A percentile compares a stretch with the other conserved stretches of the same genome.
These are phyloP conservation scores for Saccharum spontaneum DNA, from an alignment of 176 grass and related monocot genomes.

Conservation along the genomic window DNA sequence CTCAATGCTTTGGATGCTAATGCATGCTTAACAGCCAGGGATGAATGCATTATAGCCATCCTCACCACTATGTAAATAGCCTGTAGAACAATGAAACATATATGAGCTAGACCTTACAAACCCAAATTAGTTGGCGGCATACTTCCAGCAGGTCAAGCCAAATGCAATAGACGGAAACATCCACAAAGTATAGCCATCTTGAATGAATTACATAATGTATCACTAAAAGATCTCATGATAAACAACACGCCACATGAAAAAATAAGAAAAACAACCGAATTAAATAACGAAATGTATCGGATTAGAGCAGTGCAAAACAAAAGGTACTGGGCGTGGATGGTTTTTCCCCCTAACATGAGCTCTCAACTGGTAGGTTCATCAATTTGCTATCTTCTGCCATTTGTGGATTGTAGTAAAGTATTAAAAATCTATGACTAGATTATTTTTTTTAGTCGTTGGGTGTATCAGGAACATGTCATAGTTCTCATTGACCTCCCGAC, in stretches of 20 bases:
- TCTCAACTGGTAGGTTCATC: background rate
- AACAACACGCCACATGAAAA: no score
- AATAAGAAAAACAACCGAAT: background rate
- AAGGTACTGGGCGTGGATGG: no score
- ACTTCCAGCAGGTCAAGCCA: background rate
- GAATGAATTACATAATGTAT: no score
- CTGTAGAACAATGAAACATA: conserved; percentile 27
- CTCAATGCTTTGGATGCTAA: no score
- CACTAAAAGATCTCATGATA: no score
- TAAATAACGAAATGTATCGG: background rate
- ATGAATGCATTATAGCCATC: conserved; percentile 83
- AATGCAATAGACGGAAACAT: background rate
- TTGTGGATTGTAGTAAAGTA: background rate
- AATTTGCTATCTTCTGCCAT: background rate
- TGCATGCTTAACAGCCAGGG: no score
- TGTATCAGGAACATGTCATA: background rate
- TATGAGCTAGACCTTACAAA: background rate
- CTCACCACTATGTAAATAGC: conserved; percentile 77
- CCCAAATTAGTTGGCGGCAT: background rate
- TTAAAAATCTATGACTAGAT: background rate
- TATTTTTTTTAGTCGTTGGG: background rate
- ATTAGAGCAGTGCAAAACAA: background rate
- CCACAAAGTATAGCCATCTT: no score
- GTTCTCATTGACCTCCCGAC: no score
- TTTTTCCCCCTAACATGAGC: background rate